Conservation (phyloP, 805 yeast species). For the Wickerhamomyces queroliae region DNA sequence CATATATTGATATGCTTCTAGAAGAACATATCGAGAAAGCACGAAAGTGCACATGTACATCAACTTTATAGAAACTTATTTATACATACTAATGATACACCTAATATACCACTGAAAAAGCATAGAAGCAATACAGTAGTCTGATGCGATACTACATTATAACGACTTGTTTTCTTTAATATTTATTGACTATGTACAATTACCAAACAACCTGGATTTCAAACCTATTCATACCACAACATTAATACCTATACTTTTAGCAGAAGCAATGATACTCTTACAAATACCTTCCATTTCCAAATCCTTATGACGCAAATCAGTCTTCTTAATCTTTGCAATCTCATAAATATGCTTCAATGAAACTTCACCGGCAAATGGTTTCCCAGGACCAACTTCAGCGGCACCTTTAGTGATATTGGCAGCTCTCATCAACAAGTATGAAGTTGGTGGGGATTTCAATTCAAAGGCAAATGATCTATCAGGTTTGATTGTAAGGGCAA, state of each 20-base stretch:
- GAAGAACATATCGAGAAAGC: no score
- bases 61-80: no score
- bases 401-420: constrained; percentile 79
- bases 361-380: constrained; percentile 53
- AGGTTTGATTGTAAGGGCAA: constrained; percentile 78
- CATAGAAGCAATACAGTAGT: no score
- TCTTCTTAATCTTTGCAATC: constrained; percentile 88
- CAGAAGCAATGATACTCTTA: constrained; percentile 80
- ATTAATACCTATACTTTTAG: constrained; percentile 82
- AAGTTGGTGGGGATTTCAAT: constrained; percentile 86
- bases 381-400: constrained; percentile 48
- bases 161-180: not conserved
- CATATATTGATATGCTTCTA: no score
- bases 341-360: constrained; percentile 90
- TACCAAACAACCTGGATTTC: no score
- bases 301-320: constrained; percentile 71
- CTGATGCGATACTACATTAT: not conserved
- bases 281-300: constrained; percentile 70
- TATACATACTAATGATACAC: no score
- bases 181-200: not conserved
- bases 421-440: constrained; percentile 78
- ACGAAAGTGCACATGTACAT: no score
- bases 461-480: constrained; percentile 87
- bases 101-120: no score
- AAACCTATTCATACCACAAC: constrained; percentile 73